Evolutionary conservation across 148 eudicot species (phyloP).

Genomic region (Camellia lanceoleosa): DNA sequence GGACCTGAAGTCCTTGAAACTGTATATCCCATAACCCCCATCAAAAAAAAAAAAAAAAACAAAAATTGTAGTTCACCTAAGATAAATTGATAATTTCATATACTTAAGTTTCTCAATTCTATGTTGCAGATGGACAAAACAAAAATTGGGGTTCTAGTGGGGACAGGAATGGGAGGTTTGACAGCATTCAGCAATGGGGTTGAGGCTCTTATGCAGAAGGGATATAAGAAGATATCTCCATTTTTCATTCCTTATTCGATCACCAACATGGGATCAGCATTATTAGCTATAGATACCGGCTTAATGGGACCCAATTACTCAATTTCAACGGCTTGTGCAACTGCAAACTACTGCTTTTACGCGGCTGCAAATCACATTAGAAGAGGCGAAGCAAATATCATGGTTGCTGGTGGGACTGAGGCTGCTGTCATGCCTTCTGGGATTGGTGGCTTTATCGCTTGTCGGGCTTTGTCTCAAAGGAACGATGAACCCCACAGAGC

Average conservation of each 20-base stretch:
- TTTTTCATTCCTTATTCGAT: conserved; percentile 57
- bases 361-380: conserved; percentile 66
- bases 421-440: conserved; percentile 44
- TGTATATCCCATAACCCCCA: conserved; percentile 18
- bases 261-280: conserved; percentile 56
- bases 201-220: conserved; percentile 34
- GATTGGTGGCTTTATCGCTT: conserved; percentile 63
- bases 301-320: conserved; percentile 64
- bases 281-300: conserved; percentile 58
- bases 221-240: conserved; percentile 50
- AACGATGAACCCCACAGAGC: conserved; percentile 55
- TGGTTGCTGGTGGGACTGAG: conserved; percentile 54
- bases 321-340: conserved; percentile 71
- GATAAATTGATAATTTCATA: neutral
- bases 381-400: conserved; percentile 57
- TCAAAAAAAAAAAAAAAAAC: neutral
- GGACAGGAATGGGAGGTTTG: conserved; percentile 64
- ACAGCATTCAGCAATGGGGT: conserved; percentile 50
- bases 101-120: neutral
- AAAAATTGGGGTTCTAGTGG: conserved; percentile 53
- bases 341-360: conserved; percentile 58
- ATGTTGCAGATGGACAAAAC: conserved; percentile 51
- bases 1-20: conserved; percentile 39
- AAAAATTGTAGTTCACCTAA: neutral
- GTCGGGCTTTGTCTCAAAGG: conserved; percentile 62